Conservation (phyloP, 1,139 yeast genomes). For the Eremothecium coryli region DNA sequence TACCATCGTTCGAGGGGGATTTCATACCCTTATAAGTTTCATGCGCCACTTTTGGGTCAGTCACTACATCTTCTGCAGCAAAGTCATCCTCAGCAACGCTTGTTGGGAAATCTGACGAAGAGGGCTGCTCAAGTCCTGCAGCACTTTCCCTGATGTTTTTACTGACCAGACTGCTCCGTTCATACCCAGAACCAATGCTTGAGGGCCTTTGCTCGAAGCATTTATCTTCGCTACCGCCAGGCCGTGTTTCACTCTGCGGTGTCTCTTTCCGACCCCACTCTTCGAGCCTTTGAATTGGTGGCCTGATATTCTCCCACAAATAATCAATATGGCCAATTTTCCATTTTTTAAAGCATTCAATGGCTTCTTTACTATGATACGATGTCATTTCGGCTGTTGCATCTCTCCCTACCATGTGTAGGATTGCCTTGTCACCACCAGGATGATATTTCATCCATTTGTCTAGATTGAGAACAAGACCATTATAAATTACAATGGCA, state of each 20-base stretch:
- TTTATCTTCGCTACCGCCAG: neutral
- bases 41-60: slow-evolving; percentile 48
- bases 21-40: slow-evolving; percentile 49
- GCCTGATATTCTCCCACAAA: slow-evolving; percentile 65
- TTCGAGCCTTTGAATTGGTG: slow-evolving; percentile 92
- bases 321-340: slow-evolving; percentile 53
- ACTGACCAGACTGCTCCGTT: too few relatives aligned
- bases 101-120: neutral
- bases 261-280: slow-evolving; percentile 46
- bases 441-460: slow-evolving; percentile 70
- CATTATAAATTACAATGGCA: slow-evolving; percentile 57
- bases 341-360: slow-evolving; percentile 42
- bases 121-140: neutral
- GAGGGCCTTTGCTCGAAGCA: too few relatives aligned
- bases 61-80: slow-evolving; percentile 32
- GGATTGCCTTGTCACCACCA: slow-evolving; percentile 80
- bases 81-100: too few relatives aligned
- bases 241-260: slow-evolving; percentile 16
- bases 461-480: slow-evolving; percentile 54
- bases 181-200: too few relatives aligned
- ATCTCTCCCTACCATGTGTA: slow-evolving; percentile 80
- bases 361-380: slow-evolving; percentile 58
- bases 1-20: slow-evolving; percentile 44
- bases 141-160: neutral
- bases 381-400: slow-evolving; percentile 88